A percentile compares a stretch with the other conserved stretches of the same genome.
Evolutionary conservation across 495 filamentous ascomycete genomes (phyloP).

Genomic region (Friedmanniomyces endolithicus): DNA sequence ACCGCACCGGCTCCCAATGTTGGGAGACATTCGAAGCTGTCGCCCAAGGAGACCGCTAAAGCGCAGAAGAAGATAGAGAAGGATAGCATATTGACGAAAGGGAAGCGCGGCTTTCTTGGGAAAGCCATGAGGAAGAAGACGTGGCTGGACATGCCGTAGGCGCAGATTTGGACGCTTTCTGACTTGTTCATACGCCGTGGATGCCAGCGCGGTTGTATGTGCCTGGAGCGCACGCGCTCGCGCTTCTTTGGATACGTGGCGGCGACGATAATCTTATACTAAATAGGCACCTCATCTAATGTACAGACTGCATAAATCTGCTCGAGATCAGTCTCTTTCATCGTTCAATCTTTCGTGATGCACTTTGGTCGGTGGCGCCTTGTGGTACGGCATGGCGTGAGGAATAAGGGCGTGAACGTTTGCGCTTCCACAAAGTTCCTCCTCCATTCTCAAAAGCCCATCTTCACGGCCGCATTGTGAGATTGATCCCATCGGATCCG

Average conservation of each 20-base stretch:
- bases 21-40: conserved; percentile 1
- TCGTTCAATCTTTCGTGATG: no score
- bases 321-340: not conserved
- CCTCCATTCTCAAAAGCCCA: no score
- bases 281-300: not conserved
- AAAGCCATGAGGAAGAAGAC: conserved; percentile 7
- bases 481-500: no score
- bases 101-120: conserved; percentile 8
- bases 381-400: not conserved
- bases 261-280: not conserved
- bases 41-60: conserved; percentile 4
- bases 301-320: conserved; percentile 2
- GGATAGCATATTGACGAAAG: conserved; percentile 3
- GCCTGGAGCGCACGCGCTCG: not conserved
- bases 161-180: not conserved
- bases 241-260: not conserved
- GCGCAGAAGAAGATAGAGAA: conserved; percentile 10
- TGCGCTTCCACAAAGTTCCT: no score
- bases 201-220: not conserved
- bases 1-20: conserved; percentile 19
- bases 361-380: no score
- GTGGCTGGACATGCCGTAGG: conserved; percentile 17
- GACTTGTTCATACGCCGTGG: not conserved
- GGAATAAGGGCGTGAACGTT: not conserved
- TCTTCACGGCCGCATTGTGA: no score